Conservation (phyloP, 495 filamentous ascomycete species). For the Opeltia flavorubescens region DNA sequence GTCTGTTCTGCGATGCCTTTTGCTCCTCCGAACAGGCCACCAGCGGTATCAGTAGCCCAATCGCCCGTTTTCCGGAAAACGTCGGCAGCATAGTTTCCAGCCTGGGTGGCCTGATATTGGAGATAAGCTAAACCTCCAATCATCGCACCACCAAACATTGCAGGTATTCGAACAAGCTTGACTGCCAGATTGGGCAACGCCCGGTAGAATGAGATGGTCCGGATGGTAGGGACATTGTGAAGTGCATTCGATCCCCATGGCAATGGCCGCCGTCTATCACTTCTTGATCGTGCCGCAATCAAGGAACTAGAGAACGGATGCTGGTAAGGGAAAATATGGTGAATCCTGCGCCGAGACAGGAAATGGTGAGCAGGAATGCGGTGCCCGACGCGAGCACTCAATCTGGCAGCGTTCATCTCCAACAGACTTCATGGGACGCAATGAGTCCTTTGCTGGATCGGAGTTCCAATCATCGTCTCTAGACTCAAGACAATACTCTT, state of each 20-base stretch:
- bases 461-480: slow-evolving; percentile 4
- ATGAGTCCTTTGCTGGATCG: slow-evolving; percentile 13
- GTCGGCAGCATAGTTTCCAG: slow-evolving; percentile 77
- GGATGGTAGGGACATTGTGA: slow-evolving; percentile 73
- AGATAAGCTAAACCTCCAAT: slow-evolving; percentile 80
- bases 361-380: slow-evolving; percentile 6
- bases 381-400: slow-evolving; percentile 5
- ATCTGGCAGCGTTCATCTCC: slow-evolving; percentile 4
- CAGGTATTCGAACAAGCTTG: slow-evolving; percentile 76
- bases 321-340: slow-evolving; percentile 44
- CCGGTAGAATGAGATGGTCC: slow-evolving; percentile 74
- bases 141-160: slow-evolving; percentile 78
- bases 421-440: slow-evolving; percentile 8
- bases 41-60: slow-evolving; percentile 49
- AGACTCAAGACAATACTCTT: too few species aligned
- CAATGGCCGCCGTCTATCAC: slow-evolving; percentile 60
- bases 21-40: slow-evolving; percentile 50
- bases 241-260: slow-evolving; percentile 60
- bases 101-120: slow-evolving; percentile 91
- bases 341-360: slow-evolving; percentile 51
- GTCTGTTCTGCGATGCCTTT: slow-evolving; percentile 66
- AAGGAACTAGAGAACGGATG: slow-evolving; percentile 51
- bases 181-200: slow-evolving; percentile 76
- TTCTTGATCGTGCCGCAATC: slow-evolving; percentile 41
- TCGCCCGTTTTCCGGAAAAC: slow-evolving; percentile 59